Evolutionary conservation across 106 monocot species (phyloP).

Genomic region (Dendrobium nobile): DNA sequence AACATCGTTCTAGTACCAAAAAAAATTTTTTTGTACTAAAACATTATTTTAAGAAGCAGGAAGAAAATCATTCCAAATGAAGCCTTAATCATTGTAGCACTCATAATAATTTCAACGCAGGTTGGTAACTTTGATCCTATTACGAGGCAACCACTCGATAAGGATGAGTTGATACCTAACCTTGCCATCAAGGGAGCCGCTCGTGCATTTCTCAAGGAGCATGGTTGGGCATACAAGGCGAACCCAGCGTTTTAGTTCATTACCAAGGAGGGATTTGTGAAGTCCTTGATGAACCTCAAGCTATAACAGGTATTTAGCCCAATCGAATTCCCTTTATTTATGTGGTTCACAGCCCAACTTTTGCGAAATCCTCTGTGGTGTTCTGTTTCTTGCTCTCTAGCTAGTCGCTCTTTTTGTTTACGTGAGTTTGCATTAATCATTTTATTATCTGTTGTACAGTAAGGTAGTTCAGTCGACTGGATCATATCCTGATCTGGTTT

Average conservation of each 20-base stretch:
- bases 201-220: constrained; percentile 38
- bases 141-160: constrained; percentile 47
- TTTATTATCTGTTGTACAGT: background rate
- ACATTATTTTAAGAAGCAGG: too few relatives aligned
- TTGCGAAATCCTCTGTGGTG: background rate
- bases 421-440: background rate
- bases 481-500: too few relatives aligned
- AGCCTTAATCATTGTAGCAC: background rate
- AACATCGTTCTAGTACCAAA: too few relatives aligned
- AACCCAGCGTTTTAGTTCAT: background rate
- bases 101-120: constrained; percentile 15
- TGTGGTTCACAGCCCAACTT: too few relatives aligned
- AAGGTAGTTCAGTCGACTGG: background rate
- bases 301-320: background rate
- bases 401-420: background rate
- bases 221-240: constrained; percentile 61
- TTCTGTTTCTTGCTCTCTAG: background rate
- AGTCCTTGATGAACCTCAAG: background rate
- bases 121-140: constrained; percentile 73
- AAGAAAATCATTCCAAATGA: too few relatives aligned
- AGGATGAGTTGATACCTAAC: constrained; percentile 55
- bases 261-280: background rate
- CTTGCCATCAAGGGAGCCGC: constrained; percentile 73
- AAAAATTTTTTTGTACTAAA: too few relatives aligned
- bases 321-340: background rate